A percentile compares a stretch with the other conserved stretches of the same genome.
Evolutionary conservation across 176 grass and related monocot species (phyloP).

Genomic region (Carex cristatella): DNA sequence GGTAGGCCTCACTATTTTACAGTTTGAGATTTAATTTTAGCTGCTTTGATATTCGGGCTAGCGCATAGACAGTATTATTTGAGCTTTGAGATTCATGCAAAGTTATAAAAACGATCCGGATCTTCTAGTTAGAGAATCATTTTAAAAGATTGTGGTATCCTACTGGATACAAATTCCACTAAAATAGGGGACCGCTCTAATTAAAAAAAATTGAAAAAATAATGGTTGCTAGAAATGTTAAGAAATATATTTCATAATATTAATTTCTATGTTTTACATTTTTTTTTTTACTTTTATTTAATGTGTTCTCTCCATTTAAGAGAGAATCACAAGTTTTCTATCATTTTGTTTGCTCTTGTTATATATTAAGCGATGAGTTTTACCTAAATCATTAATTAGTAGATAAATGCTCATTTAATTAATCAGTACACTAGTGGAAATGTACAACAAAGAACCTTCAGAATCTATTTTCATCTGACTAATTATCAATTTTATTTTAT

Average conservation of each 20-base stretch:
- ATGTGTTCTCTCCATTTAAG: background rate
- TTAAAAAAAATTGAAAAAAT: background rate
- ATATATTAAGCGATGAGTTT: background rate
- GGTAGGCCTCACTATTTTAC: too few species aligned
- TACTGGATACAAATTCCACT: too few species aligned
- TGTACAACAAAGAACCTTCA: background rate
- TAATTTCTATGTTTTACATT: background rate
- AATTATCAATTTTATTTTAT: too few species aligned
- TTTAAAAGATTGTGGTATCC: too few species aligned
- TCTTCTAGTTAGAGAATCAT: too few species aligned
- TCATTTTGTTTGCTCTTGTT: background rate
- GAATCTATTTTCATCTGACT: too few species aligned
- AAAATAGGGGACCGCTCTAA: too few species aligned
- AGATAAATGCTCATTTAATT: background rate
- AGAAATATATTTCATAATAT: background rate
- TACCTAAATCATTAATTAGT: background rate
- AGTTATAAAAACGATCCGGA: too few species aligned
- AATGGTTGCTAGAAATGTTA: background rate
- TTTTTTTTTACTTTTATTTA: background rate
- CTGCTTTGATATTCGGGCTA: too few species aligned
- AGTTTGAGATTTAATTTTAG: too few species aligned
- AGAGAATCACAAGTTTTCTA: background rate
- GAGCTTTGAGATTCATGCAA: too few species aligned
- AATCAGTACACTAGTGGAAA: background rate
- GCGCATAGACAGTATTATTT: too few species aligned